Evolutionary conservation across 2,329 filamentous ascomycete genomes (phyloP).

Genomic region (Elsinoe batatas): DNA sequence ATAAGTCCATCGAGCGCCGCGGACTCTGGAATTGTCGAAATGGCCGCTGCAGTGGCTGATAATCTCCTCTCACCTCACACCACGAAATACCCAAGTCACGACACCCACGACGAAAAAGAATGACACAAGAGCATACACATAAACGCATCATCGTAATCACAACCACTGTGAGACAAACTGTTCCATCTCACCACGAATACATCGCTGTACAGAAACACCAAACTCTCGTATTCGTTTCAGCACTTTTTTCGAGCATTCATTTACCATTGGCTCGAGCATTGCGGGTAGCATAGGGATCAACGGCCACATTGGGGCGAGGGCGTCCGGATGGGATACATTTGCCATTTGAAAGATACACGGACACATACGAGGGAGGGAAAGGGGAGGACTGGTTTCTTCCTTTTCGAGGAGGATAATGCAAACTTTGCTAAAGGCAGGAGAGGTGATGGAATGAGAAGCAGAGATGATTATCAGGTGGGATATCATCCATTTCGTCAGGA

Average conservation of each 20-base stretch:
- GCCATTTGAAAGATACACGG: no score
- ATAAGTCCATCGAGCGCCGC: conserved; percentile 5
- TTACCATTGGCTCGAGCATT: background rate
- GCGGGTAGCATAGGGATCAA: background rate
- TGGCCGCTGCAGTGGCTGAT: conserved; percentile 11
- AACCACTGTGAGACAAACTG: background rate
- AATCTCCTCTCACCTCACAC: background rate
- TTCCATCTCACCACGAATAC: background rate
- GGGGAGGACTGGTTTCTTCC: background rate
- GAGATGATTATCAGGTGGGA: background rate
- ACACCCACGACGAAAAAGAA: conserved; percentile 4
- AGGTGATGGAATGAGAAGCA: background rate
- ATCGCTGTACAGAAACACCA: background rate
- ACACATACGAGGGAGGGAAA: background rate
- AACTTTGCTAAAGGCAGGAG: background rate
- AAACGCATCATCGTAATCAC: background rate
- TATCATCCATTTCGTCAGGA: conserved; percentile 8
- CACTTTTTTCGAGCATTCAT: conserved; percentile 2
- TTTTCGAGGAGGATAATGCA: background rate
- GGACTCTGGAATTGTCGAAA: conserved; percentile 12
- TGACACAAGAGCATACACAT: background rate
- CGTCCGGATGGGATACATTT: no score
- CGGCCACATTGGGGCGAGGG: no score
- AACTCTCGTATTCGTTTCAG: background rate
- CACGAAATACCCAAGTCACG: background rate